Evolutionary conservation across 2,329 filamentous ascomycete species (phyloP).

Genomic region (Colletotrichum simmondsii): DNA sequence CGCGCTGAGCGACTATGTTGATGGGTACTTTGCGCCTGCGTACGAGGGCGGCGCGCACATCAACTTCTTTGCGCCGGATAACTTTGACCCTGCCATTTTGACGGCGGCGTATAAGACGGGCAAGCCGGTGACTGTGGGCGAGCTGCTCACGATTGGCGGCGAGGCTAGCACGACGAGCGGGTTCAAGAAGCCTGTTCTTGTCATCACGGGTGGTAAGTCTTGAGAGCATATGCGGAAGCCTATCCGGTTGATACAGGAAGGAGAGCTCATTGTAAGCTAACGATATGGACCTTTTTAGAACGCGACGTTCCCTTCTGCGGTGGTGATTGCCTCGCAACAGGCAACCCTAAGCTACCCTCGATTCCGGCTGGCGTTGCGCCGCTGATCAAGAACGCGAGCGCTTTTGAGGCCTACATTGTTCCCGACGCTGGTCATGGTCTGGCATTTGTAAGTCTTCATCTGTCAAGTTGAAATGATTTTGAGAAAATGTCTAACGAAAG

Average conservation of each 20-base stretch:
- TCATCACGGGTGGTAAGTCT: conserved; percentile 65
- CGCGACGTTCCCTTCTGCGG: conserved; percentile 69
- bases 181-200: conserved; percentile 65
- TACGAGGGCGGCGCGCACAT: conserved; percentile 60
- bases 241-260: too few species aligned
- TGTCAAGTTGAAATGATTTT: neutral
- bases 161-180: conserved; percentile 45
- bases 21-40: conserved; percentile 64
- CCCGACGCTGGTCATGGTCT: conserved; percentile 62
- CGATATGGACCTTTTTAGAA: conserved; percentile 41
- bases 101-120: conserved; percentile 55
- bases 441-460: conserved; percentile 51
- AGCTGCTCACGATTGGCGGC: conserved; percentile 65
- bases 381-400: conserved; percentile 56
- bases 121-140: conserved; percentile 68
- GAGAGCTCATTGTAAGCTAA: neutral
- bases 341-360: conserved; percentile 46
- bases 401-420: conserved; percentile 66
- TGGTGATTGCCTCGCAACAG: conserved; percentile 65
- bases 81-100: conserved; percentile 66
- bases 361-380: conserved; percentile 55
- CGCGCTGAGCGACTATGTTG: conserved; percentile 46
- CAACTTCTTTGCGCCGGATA: conserved; percentile 62
- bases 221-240: too few species aligned
- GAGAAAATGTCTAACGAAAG: neutral